These are phyloP conservation scores for Epichloe bromicola DNA, from an alignment of 2,329 filamentous ascomycete species.

Conservation along the genomic window DNA sequence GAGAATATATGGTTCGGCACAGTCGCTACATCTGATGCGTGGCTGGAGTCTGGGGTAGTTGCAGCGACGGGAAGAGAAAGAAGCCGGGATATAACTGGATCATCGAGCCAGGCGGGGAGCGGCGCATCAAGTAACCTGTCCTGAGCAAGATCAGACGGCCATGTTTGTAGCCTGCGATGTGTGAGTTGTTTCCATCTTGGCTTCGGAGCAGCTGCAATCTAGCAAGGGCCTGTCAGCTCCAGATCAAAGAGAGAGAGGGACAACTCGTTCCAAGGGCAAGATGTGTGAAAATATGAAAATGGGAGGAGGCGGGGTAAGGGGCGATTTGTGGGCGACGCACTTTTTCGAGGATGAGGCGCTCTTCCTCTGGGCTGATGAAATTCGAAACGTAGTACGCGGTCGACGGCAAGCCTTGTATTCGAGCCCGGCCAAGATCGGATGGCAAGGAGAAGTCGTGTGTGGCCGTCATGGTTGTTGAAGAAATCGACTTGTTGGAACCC, in stretches of 20 bases:
- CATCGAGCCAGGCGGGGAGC: conserved; percentile 62
- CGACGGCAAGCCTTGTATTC: conserved; percentile 43
- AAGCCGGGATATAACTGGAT: conserved; percentile 53
- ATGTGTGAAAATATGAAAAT: neutral
- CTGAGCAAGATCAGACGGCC: conserved; percentile 71
- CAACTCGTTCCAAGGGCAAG: neutral
- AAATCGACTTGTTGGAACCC: neutral
- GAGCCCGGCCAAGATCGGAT: conserved; percentile 34
- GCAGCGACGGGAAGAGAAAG: conserved; percentile 32
- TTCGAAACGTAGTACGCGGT: conserved; percentile 74
- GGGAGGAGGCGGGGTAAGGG: neutral
- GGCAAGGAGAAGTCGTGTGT: conserved; percentile 24
- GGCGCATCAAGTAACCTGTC: conserved; percentile 63
- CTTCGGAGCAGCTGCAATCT: conserved; percentile 51
- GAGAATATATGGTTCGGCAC: conserved; percentile 33
- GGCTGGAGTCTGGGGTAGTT: neutral
- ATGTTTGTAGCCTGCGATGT: conserved; percentile 82
- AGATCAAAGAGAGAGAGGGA: neutral
- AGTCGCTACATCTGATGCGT: neutral
- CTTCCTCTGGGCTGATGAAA: conserved; percentile 69
- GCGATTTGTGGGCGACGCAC: conserved; percentile 28
- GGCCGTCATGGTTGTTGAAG: conserved; percentile 1
- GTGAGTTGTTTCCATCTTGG: conserved; percentile 77
- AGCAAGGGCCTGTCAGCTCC: conserved; percentile 4
- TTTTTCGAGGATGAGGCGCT: conserved; percentile 57